Base-by-base conservation (phyloP, 495 filamentous ascomycete genomes). In the Podospora appendiculata region DNA sequence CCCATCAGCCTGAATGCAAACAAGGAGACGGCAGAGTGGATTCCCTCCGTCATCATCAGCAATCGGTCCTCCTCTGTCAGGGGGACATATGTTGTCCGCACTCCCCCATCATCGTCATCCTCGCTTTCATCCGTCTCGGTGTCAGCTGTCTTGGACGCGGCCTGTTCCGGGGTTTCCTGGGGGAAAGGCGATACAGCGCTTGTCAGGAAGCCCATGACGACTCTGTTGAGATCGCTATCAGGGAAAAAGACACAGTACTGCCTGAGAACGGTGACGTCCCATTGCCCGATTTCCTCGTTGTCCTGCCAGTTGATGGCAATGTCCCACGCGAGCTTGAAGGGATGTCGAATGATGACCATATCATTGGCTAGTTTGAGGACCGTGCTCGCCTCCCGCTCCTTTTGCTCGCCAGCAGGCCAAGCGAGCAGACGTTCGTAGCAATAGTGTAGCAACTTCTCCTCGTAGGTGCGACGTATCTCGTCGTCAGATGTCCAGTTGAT, bases 271-370 rank as follows among this genome's bases (percentile, higher is more conserved):
- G 79, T 78, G 51, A 79, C 75, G 60, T 97, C 91, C 75, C 84
- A 86, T 25, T 90, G 75, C 1, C 71, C 74, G 54, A 87, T 78
- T 33, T 77, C 78, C 57, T 89, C 81, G 40, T 84, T 71, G 68
- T 95, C 89, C 57, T 85, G 79, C 89, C 93, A 96, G 60, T 96
- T 88, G 40, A 98, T 75, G 32, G 84, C 79, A 55, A 95, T 86
- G 51, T 85, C 83, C 93, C 93, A 98, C 3, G 93, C 93, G 18
- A 94, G 73, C 51, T 86, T 80, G 68, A 87, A 96, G 1, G 90
- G 90, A 62, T 96, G 89, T 56, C 92, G 90, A 63, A 98, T 88
- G 55, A 96, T 91, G 45, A 98, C 92, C 83, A 97, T 90, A 51
- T 89, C 93, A 43, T 83, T 79, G 0, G 91, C 90, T 41, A 90